Evolutionary conservation across 73 alveolate genomes (phyloP), one percentile per base, ranked within the genome.

Genomic region (Paramecium caudatum): DNA sequence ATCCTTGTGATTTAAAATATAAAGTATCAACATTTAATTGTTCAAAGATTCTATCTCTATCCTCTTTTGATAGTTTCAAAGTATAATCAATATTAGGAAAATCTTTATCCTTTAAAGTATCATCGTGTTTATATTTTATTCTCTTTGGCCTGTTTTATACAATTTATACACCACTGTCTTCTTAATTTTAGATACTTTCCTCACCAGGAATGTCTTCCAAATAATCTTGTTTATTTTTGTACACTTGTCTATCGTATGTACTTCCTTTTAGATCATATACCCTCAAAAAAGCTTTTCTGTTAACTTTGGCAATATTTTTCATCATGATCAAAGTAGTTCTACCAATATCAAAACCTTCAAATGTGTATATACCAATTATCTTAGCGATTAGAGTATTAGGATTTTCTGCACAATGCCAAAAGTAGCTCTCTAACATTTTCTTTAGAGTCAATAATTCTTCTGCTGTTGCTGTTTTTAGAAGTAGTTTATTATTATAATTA

Each of bases 251-350:
- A 81, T 95, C 95, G 83, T 96, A 91, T 45, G 95, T 55, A 27
- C 97, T 90, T 0, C 99, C 99, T 91, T 97, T 97, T 39, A 97
- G 92, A 90, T 97, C 99, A 81, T 94, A 97, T 47, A 94, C 91
- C 48, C 97, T 91, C 5, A 12, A 0, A 34, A 91, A 94, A 1
- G 97, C 94, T 74, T 95, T 92, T 69, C 82, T 91, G 15, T 82
- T 94, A 47, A 94, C 95, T 83, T 97, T 93, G 55, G 94, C 94
- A 80, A 93, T 92, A 37, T 96, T 96, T 91, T 97, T 97, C 68
- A 96, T 97, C 98, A 97, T 94, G 87, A 97, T 62, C 27, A 97
- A 63, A 15, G 97, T 85, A 88, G 90, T 93, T 74, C 96, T 98
- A 7, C 97, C 97, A 33, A 78, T 46, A 63, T 86, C 84, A 17